phyloP scores from a whole-genome alignment of 352 stramenopile species.

The Globisporangium spiculum region DNA sequence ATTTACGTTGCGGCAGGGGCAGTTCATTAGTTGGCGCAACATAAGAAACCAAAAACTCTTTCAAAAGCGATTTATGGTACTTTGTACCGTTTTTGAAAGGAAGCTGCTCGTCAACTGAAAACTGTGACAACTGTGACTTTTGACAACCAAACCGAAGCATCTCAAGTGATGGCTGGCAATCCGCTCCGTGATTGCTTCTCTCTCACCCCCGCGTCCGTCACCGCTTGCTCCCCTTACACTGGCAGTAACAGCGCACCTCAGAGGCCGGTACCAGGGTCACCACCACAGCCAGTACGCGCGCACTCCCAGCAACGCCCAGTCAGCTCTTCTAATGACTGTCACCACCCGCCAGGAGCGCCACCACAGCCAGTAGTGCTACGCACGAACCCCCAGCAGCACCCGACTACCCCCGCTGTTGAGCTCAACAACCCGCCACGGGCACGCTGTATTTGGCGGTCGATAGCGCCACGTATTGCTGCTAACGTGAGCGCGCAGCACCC shows the following conservation, averaged over 20 bases:
- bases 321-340: no score
- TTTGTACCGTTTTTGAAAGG: background rate
- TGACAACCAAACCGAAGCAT: background rate
- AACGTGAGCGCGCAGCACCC: no score
- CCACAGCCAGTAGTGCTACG: no score
- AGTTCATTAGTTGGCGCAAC: no score
- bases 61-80: background rate
- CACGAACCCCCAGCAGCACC: no score
- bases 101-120: background rate
- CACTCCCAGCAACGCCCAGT: background rate
- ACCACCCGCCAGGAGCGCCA: no score
- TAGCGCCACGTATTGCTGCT: no score
- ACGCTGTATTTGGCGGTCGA: no score
- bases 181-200: slow-evolving; percentile 6
- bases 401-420: no score
- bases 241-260: background rate
- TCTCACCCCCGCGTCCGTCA: background rate
- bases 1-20: no score
- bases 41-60: background rate
- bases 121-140: background rate
- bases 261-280: background rate
- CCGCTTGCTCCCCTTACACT: background rate
- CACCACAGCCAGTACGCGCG: background rate
- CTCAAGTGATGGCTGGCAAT: background rate
- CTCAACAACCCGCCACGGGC: no score